Conservation (phyloP, 108 stramenopile genomes). For the Cyclotella kingstonii region DNA sequence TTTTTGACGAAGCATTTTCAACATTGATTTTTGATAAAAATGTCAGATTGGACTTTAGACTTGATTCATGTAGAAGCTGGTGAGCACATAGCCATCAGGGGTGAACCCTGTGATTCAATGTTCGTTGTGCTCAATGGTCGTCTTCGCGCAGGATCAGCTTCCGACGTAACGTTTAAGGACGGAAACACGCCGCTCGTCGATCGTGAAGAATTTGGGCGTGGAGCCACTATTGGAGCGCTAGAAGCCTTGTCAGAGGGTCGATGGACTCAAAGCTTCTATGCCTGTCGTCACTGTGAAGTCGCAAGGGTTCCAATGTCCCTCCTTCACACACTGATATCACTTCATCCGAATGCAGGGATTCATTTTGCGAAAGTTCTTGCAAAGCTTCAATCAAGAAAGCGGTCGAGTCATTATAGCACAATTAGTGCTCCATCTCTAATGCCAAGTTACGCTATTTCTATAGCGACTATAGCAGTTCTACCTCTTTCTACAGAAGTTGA, state of each 20-base stretch:
- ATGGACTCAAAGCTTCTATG: slow-evolving; percentile 45
- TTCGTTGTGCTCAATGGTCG: slow-evolving; percentile 57
- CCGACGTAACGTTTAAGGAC: background rate
- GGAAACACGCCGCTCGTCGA: background rate
- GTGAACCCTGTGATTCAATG: slow-evolving; percentile 48
- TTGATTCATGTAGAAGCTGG: slow-evolving; percentile 51
- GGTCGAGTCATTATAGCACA: background rate
- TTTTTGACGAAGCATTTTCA: too few relatives aligned
- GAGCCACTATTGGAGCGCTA: slow-evolving; percentile 47
- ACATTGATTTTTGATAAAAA: too few relatives aligned
- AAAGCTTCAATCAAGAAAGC: slow-evolving; percentile 19
- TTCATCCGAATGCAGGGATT: slow-evolving; percentile 43
- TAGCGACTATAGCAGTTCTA: slow-evolving; percentile 59
- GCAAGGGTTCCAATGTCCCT: slow-evolving; percentile 47
- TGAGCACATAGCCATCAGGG: slow-evolving; percentile 39
- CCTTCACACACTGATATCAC: slow-evolving; percentile 32
- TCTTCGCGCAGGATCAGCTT: slow-evolving; percentile 12
- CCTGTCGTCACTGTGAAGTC: slow-evolving; percentile 47
- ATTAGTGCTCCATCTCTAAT: slow-evolving; percentile 12
- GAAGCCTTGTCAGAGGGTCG: slow-evolving; percentile 25
- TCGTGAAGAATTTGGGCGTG: slow-evolving; percentile 48
- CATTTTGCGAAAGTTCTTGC: slow-evolving; percentile 49
- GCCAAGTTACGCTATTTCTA: slow-evolving; percentile 46
- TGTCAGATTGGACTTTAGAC: slow-evolving; percentile 36
- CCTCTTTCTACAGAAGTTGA: slow-evolving; percentile 39